Conservation (phyloP, 306 rosid genomes). For the Cyclanthera cordifolia region DNA sequence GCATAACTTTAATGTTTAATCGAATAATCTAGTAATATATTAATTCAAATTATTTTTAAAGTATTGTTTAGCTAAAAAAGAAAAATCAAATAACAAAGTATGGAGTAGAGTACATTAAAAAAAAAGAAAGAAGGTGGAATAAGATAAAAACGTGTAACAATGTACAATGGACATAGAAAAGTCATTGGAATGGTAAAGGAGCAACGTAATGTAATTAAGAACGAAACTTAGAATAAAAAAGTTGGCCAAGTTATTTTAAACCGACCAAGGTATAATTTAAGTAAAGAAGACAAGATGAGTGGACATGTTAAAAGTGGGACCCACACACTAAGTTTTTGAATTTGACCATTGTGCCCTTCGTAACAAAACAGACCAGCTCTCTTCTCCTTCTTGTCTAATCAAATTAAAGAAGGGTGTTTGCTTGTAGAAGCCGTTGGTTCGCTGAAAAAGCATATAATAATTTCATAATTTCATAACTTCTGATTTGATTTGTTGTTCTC, state of each 20-base stretch:
- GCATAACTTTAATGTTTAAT: too few relatives aligned
- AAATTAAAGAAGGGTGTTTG: neutral
- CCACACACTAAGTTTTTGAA: neutral
- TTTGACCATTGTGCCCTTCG: neutral
- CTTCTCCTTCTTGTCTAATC: neutral
- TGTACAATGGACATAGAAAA: neutral
- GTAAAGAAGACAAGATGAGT: neutral
- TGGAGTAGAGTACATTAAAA: too few relatives aligned
- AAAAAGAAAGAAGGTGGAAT: too few relatives aligned
- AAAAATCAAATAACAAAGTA: too few relatives aligned
- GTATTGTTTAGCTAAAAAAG: too few relatives aligned
- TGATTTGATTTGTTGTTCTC: too few relatives aligned
- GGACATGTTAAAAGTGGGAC: slow-evolving; percentile 6
- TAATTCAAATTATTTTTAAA: too few relatives aligned
- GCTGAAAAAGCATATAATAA: too few relatives aligned
- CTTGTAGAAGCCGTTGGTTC: too few relatives aligned
- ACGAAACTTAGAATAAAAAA: neutral
- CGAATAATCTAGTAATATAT: too few relatives aligned
- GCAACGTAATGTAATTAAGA: neutral
- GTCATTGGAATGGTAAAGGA: neutral
- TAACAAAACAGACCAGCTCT: too few relatives aligned
- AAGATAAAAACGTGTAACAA: slow-evolving; percentile 1
- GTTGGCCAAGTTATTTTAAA: neutral
- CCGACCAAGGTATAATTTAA: neutral
- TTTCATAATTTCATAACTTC: too few relatives aligned